Evolutionary conservation across 2,329 filamentous ascomycete species (phyloP), one percentile per base, ranked within the genome.

Genomic region (Colletotrichum filicis): DNA sequence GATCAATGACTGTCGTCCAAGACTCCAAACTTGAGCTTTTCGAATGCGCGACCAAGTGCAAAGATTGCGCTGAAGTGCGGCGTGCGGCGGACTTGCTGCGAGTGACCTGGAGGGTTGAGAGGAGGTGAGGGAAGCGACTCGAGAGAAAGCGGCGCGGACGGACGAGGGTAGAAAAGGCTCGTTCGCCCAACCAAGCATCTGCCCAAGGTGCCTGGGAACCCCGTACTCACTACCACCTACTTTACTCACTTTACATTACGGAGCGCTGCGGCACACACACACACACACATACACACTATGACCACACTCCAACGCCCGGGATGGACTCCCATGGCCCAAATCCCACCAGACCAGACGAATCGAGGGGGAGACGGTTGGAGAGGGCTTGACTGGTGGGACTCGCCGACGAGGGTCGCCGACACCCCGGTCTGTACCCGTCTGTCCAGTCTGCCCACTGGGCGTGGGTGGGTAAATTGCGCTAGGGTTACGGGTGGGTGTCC

Each of bases 151-250:
- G 68, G 63, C 58, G 62, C 30, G 71, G 68, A 72, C 37, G 62
- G 67, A 62, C 68, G 71, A 71, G 70, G 70, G 73, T 74, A 73
- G 64, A 73, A 72, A 74, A 73, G 73, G 70, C 62, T 65, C 69
- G 30, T 69, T 69, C 64, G 73, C 73, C 65, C 57, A 73, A 66
- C 65, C 57, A 59, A 62, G 35, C 66, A 57, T 57, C 42, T 70
- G 66, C 49, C 58, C 66, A 56, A 52, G 71, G 71, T 66, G 37
- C 71, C 55, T 70, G 61, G 71, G 71, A 61, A 70, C 66, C 49
- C 69, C 52, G 57, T 71, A 71, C 32, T 57, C 55, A 59, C 66
- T 58, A 56, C 69, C 52, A 63, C 64, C 64, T 61, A 49, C 59
- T 46, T n/a, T 61, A n/a, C 42, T 49, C 19, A 49, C n/a, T 19